These are phyloP conservation scores for Marasmius sp. DNA, from an alignment of 1,284 basidiomycete species.

Conservation along the genomic window DNA sequence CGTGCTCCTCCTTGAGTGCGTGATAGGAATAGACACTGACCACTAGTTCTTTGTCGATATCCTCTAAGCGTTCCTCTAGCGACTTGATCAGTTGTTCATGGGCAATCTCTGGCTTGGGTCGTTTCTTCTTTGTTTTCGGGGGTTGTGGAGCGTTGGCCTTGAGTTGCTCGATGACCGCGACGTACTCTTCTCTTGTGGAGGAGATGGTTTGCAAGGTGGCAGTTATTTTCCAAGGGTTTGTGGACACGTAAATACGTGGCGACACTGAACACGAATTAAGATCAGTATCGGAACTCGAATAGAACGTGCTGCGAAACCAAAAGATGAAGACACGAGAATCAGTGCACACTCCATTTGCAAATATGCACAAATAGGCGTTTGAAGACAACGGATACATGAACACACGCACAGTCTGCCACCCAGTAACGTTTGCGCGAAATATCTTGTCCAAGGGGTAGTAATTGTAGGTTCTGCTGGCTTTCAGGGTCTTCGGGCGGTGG, in stretches of 20 bases:
- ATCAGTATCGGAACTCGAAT: slow-evolving; percentile 23
- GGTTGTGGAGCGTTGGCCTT: slow-evolving; percentile 46
- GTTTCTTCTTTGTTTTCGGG: slow-evolving; percentile 47
- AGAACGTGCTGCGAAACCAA: slow-evolving; percentile 29
- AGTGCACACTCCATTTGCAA: slow-evolving; percentile 44
- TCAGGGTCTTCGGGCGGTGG: slow-evolving; percentile 57
- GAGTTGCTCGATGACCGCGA: slow-evolving; percentile 57
- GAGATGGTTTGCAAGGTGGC: slow-evolving; percentile 69
- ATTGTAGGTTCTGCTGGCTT: slow-evolving; percentile 60
- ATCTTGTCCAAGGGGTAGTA: slow-evolving; percentile 74
- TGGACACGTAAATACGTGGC: slow-evolving; percentile 74
- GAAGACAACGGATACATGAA: slow-evolving; percentile 30
- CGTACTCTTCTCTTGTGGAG: slow-evolving; percentile 70
- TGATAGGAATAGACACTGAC: slow-evolving; percentile 44
- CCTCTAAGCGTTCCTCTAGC: slow-evolving; percentile 61
- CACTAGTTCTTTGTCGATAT: slow-evolving; percentile 64
- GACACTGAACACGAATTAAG: slow-evolving; percentile 57
- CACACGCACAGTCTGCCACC: slow-evolving; percentile 77
- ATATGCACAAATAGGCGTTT: slow-evolving; percentile 67
- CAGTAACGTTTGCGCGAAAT: slow-evolving; percentile 71
- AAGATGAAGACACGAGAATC: slow-evolving; percentile 27
- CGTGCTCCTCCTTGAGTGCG: slow-evolving; percentile 1
- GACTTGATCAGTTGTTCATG: slow-evolving; percentile 61
- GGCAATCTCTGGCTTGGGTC: slow-evolving; percentile 47
- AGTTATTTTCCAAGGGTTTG: slow-evolving; percentile 83